Base-by-base conservation (phyloP, 805 yeast genomes). In the Metschnikowia corniflorae region DNA sequence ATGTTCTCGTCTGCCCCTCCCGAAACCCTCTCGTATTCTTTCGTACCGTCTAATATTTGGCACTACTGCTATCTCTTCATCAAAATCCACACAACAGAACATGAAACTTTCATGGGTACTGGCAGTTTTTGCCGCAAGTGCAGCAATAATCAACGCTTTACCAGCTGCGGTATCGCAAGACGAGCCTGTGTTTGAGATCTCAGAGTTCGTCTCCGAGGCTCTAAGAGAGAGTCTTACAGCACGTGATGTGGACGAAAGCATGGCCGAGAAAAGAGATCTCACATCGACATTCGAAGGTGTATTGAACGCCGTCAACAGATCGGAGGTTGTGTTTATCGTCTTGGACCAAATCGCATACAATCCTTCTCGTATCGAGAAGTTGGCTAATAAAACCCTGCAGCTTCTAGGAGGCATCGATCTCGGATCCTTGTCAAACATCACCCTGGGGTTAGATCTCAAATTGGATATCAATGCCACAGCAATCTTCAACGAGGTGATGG, bases 301-400 rank as follows among this genome's bases (percentile, higher is more conserved):
- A 4, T 39, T 65, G 14, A 29, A 44, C 5, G 35, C 53, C 6
- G 45, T 66, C 16, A 66, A 68, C 45, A 40, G 35, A 10, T 51
- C 70, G 0, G 67, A 65, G 16, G 42, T 68, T 16, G 41, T 68
- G 26, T 68, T 58, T 47, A 46, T 44, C 10, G 54, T 54, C n/a
- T 54, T 68, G 32, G 69, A 68, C 39, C 57, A 53, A 20, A 51
- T 62, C 16, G 67, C 65, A 4, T 61, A 52, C 26, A 46, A 53
- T 40, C 62, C 65, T 6, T 31, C 35, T 8, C 41, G 62, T 30
- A 53, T 65, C 29, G 43, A 47, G 32, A 36, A 35, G 30, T 34
- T 67, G 27, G 63, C 66, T 17, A 65, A 66, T 35, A 19, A 42
- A 14, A 65, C 71, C n/a, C 56, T 51, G 2, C 41, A 25, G 17